Conservation (phyloP, 2,329 filamentous ascomycete species). For the Paracamarosporium sp. region DNA sequence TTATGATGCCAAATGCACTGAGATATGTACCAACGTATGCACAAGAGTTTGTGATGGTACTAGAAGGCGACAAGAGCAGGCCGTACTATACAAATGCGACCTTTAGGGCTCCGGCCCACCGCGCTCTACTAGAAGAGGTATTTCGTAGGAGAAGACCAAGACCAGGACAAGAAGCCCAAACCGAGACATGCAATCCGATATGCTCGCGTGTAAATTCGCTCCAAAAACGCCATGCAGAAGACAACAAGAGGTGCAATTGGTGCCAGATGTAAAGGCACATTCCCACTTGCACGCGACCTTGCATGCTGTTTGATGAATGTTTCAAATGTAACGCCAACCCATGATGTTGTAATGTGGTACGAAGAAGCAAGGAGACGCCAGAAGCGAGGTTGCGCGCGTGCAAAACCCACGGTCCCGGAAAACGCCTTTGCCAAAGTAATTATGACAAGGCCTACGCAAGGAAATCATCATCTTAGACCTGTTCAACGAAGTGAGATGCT, state of each 20-base stretch:
- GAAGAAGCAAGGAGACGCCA: slow-evolving; percentile 24
- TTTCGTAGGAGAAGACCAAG: slow-evolving; percentile 11
- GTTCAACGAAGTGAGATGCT: slow-evolving; percentile 45
- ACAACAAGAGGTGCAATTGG: slow-evolving; percentile 18
- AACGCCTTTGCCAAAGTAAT: slow-evolving; percentile 17
- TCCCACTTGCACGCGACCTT: slow-evolving; percentile 11
- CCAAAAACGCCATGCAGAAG: slow-evolving; percentile 28
- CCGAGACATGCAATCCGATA: slow-evolving; percentile 20
- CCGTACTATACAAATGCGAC: slow-evolving; percentile 7
- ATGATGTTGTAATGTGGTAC: slow-evolving; percentile 26
- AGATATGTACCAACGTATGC: slow-evolving; percentile 1
- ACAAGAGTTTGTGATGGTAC: neutral
- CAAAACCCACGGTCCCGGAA: slow-evolving; percentile 20
- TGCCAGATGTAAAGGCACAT: slow-evolving; percentile 13
- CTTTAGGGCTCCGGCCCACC: neutral
- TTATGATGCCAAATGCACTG: slow-evolving; percentile 6
- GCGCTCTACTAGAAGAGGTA: slow-evolving; percentile 5
- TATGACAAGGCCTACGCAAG: slow-evolving; percentile 20
- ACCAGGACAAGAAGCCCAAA: slow-evolving; percentile 22
- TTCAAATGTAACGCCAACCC: slow-evolving; percentile 20
- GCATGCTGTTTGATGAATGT: slow-evolving; percentile 3
- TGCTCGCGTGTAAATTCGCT: slow-evolving; percentile 31
- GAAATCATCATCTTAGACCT: slow-evolving; percentile 32
- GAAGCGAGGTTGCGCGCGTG: slow-evolving; percentile 23
- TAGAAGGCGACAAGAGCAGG: neutral